These are phyloP conservation scores for Podospora sp. DNA, from an alignment of 495 filamentous ascomycete species.

Conservation along the genomic window DNA sequence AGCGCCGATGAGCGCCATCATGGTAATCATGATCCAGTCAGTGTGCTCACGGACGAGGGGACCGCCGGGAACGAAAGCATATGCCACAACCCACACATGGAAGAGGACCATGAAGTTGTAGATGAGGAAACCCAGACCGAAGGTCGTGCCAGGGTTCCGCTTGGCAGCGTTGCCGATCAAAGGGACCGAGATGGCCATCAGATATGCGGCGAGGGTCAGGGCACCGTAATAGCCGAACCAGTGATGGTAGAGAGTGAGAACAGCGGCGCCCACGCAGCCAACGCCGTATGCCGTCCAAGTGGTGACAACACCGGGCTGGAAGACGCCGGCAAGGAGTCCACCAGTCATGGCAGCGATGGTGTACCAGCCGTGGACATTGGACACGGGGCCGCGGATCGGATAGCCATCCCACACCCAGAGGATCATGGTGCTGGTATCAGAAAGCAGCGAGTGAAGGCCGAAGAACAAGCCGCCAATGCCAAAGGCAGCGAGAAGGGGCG, in stretches of 20 bases:
- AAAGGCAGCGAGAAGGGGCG: conserved; percentile 69
- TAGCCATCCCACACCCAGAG: conserved; percentile 99
- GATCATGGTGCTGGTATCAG: conserved; percentile 99
- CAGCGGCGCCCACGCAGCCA: conserved; percentile 74
- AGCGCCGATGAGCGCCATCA: conserved; percentile 80
- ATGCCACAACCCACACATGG: conserved; percentile 98
- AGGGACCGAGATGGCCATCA: conserved; percentile 79
- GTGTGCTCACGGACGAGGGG: conserved; percentile 92
- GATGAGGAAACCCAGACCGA: conserved; percentile 83
- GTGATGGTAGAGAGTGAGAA: conserved; percentile 76
- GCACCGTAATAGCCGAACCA: conserved; percentile 94
- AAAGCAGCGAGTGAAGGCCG: conserved; percentile 88
- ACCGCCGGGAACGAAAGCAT: conserved; percentile 98
- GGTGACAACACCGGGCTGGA: conserved; percentile 65
- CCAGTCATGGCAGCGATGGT: conserved; percentile 84
- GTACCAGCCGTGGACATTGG: conserved; percentile 82
- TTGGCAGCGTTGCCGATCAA: conserved; percentile 74
- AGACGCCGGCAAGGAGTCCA: conserved; percentile 79
- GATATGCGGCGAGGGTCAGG: conserved; percentile 71
- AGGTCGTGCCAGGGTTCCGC: conserved; percentile 73
- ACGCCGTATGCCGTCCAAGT: conserved; percentile 82
- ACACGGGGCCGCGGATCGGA: conserved; percentile 85
- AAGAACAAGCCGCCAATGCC: conserved; percentile 87
- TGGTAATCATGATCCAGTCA: conserved; percentile 88
- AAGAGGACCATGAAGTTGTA: conserved; percentile 92